A percentile compares a stretch with the other conserved stretches of the same genome.
These are phyloP conservation scores for Aureobasidium sp. DNA, from an alignment of 2,329 filamentous ascomycete genomes.

Conservation along the genomic window DNA sequence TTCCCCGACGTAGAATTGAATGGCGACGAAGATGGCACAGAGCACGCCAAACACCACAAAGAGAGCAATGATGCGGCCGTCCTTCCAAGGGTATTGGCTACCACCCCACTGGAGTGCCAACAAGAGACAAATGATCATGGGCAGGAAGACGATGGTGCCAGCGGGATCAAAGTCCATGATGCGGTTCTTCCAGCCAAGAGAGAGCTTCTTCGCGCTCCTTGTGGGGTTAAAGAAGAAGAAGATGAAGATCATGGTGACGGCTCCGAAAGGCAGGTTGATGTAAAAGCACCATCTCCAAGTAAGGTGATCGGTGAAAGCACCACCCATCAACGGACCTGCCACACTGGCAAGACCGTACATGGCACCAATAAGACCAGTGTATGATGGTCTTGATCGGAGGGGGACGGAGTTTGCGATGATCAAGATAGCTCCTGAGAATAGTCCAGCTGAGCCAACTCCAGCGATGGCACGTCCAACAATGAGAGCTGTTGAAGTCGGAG, in stretches of 20 bases:
- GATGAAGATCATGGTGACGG: constrained; percentile 32
- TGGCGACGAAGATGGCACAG: constrained; percentile 31
- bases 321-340: constrained; percentile 38
- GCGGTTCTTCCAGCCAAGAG: constrained; percentile 30
- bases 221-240: constrained; percentile 29
- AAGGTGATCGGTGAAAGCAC: constrained; percentile 32
- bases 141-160: constrained; percentile 40
- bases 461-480: constrained; percentile 46
- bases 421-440: constrained; percentile 42
- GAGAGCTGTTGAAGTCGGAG: constrained; percentile 42
- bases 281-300: constrained; percentile 45
- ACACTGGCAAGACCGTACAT: constrained; percentile 42
- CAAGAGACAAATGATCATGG: constrained; percentile 40
- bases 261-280: constrained; percentile 47
- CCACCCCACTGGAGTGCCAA: constrained; percentile 46
- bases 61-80: constrained; percentile 39
- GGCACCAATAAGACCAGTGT: constrained; percentile 42
- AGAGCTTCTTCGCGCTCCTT: constrained; percentile 28
- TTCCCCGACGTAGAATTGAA: constrained; percentile 37
- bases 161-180: constrained; percentile 39
- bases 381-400: constrained; percentile 39
- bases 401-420: constrained; percentile 41
- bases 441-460: constrained; percentile 43
- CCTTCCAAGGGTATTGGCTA: constrained; percentile 38
- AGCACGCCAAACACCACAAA: constrained; percentile 38